Base-by-base conservation (phyloP, 1,139 yeast genomes). In the Kodamaea plutei region DNA sequence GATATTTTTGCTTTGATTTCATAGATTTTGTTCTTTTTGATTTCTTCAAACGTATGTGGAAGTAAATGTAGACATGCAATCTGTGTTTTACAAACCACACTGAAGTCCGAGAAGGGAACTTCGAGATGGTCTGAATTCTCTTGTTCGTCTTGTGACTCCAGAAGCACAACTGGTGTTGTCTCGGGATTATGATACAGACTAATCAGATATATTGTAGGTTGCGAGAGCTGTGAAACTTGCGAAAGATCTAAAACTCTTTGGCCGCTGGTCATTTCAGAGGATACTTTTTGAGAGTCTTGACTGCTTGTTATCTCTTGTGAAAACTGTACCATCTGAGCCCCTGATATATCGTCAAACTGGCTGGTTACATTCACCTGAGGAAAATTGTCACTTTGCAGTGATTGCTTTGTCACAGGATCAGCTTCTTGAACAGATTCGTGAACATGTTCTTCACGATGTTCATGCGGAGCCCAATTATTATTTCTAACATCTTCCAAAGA, bases 1-100 rank as follows among this genome's bases (percentile, higher is more conserved):
- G 33, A 25, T 3, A 58, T 17, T 21, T 23, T 39, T 2, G 49
- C 57, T 5, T 41, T 37, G 5, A 56, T 31, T 26, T 52, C 54
- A 37, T 45, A 55, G 2, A 40, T 29, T n/a, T 35, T 33, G 11
- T 34, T 33, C 18, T 38, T 47, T 3, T 36, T 36, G 7, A 45
- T 37, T 7, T 39, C 47, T 6, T 38, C 42, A 2, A 34, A 6
- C 3, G 43, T 40, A 10, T 35, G 38, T 2, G 51, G 44, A 6
- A 39, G 19, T 7, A 28, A 15, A 12, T 13, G 23, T 6, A 27
- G 20, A 4, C 10, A 10, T 14, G 8, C n/a, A 13, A 27, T 20
- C 19, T 10, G 19, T 20, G 29, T 10, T 2, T 10, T 20, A 9
- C 16, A 12, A 10, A 28, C 22, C 8, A 28, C 29, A 12, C 15